phyloP scores from a whole-genome alignment of 192 early-diverging fungal genomes.

The Coemansia furcata region DNA sequence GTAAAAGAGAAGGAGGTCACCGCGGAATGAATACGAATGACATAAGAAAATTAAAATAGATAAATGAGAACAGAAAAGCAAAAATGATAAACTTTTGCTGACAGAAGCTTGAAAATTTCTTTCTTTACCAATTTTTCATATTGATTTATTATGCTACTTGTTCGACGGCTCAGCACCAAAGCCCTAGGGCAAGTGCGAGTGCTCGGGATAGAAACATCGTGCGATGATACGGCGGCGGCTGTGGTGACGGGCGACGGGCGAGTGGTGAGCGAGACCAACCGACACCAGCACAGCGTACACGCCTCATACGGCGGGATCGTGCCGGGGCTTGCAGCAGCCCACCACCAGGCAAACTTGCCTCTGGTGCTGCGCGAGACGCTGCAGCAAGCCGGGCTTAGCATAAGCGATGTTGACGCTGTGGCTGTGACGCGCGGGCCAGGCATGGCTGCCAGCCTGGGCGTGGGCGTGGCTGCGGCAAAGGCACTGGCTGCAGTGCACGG shows the following conservation, averaged over 20 bases:
- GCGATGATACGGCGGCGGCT: slow-evolving; percentile 77
- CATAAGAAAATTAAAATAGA: neutral
- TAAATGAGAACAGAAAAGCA: neutral
- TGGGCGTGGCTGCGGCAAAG: slow-evolving; percentile 71
- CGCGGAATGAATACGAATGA: neutral
- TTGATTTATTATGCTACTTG: neutral
- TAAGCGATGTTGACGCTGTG: slow-evolving; percentile 63
- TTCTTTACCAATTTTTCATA: neutral
- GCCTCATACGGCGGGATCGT: slow-evolving; percentile 75
- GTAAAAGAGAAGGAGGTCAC: slow-evolving; percentile 1
- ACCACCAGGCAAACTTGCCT: slow-evolving; percentile 65
- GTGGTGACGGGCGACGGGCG: slow-evolving; percentile 64
- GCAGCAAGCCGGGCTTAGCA: slow-evolving; percentile 48
- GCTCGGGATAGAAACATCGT: slow-evolving; percentile 76
- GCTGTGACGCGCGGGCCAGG: slow-evolving; percentile 80
- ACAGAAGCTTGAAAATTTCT: neutral
- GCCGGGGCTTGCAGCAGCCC: slow-evolving; percentile 63
- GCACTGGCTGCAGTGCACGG: slow-evolving; percentile 64
- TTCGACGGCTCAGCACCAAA: neutral
- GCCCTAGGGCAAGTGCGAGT: slow-evolving; percentile 10
- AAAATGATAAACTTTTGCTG: neutral
- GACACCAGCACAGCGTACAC: slow-evolving; percentile 65
- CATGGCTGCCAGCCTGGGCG: slow-evolving; percentile 63
- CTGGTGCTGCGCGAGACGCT: slow-evolving; percentile 62
- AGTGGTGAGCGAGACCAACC: slow-evolving; percentile 62